phyloP scores from a whole-genome alignment of 768 basidiomycete species.

The Ephemerocybe angulata region DNA sequence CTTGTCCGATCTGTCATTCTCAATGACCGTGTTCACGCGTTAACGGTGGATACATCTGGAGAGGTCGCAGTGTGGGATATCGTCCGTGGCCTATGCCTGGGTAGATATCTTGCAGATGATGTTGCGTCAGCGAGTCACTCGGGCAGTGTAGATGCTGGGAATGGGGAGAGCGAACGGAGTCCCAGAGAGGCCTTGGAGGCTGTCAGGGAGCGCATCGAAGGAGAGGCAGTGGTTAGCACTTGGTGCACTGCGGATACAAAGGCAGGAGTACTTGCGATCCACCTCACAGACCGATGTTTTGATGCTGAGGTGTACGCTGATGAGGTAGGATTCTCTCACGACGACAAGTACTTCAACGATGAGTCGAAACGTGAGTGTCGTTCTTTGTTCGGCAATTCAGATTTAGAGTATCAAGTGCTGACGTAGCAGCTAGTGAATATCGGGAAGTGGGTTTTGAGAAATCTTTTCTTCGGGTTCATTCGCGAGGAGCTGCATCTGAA shows the following conservation, averaged over 20 bases:
- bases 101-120: slow-evolving; percentile 63
- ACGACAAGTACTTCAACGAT: slow-evolving; percentile 61
- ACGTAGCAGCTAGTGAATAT: slow-evolving; percentile 64
- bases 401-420: no score
- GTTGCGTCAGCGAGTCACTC: slow-evolving; percentile 53
- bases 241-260: slow-evolving; percentile 93
- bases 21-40: slow-evolving; percentile 85
- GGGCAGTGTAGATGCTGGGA: slow-evolving; percentile 42
- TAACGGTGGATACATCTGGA: slow-evolving; percentile 87
- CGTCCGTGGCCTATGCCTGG: slow-evolving; percentile 70
- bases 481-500: slow-evolving; percentile 52
- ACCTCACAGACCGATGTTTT: slow-evolving; percentile 84
- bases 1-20: slow-evolving; percentile 78
- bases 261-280: slow-evolving; percentile 82
- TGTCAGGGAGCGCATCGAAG: slow-evolving; percentile 89
- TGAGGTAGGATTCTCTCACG: slow-evolving; percentile 69
- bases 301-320: slow-evolving; percentile 96
- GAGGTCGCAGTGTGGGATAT: slow-evolving; percentile 94
- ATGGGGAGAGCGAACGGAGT: slow-evolving; percentile 49
- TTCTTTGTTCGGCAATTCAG: slow-evolving; percentile 4
- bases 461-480: slow-evolving; percentile 78
- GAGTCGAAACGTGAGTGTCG: slow-evolving; percentile 71
- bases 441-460: slow-evolving; percentile 87
- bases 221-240: slow-evolving; percentile 77
- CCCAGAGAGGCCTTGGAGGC: slow-evolving; percentile 83